A percentile compares a stretch with the other conserved stretches of the same genome.
These are phyloP conservation scores for Colletotrichum brevisporum DNA, from an alignment of 2,329 filamentous ascomycete species.

Conservation along the genomic window DNA sequence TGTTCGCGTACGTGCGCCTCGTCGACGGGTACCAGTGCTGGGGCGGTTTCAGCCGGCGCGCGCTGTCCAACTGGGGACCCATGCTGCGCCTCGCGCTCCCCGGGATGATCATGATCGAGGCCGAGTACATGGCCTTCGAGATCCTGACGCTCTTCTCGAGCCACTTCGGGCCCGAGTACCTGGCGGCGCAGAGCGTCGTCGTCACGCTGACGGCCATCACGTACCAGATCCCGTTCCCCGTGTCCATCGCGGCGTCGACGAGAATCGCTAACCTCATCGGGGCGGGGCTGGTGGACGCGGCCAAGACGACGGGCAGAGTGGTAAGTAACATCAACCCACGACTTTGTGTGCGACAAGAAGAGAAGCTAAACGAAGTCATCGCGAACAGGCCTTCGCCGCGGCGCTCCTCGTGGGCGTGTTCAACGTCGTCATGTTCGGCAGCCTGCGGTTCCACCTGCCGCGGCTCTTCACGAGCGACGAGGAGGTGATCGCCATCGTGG, in stretches of 20 bases:
- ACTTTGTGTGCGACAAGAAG: background rate
- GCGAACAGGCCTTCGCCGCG: conserved; percentile 65
- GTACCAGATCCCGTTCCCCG: conserved; percentile 93
- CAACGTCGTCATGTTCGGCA: conserved; percentile 79
- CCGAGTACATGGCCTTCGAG: conserved; percentile 94
- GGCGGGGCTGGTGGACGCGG: conserved; percentile 84
- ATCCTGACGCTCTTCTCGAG: conserved; percentile 87
- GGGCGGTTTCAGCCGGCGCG: conserved; percentile 81
- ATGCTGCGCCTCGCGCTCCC: conserved; percentile 92
- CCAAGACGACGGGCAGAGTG: conserved; percentile 85
- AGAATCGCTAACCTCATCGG: conserved; percentile 94
- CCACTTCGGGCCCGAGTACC: conserved; percentile 81
- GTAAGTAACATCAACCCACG: conserved; percentile 54
- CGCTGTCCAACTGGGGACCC: conserved; percentile 81
- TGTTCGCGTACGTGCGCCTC: conserved; percentile 84
- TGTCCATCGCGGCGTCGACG: conserved; percentile 90
- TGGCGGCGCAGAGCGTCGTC: conserved; percentile 91
- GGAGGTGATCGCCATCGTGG: conserved; percentile 78
- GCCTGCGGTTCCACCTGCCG: conserved; percentile 81
- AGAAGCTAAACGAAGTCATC: conserved; percentile 45
- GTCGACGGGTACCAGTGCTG: conserved; percentile 84
- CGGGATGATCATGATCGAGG: conserved; percentile 93
- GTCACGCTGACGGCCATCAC: conserved; percentile 83
- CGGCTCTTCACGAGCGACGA: conserved; percentile 82
- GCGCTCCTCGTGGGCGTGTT: conserved; percentile 81